phyloP scores from a whole-genome alignment of 768 basidiomycete genomes.

The Suillus occidentalis region DNA sequence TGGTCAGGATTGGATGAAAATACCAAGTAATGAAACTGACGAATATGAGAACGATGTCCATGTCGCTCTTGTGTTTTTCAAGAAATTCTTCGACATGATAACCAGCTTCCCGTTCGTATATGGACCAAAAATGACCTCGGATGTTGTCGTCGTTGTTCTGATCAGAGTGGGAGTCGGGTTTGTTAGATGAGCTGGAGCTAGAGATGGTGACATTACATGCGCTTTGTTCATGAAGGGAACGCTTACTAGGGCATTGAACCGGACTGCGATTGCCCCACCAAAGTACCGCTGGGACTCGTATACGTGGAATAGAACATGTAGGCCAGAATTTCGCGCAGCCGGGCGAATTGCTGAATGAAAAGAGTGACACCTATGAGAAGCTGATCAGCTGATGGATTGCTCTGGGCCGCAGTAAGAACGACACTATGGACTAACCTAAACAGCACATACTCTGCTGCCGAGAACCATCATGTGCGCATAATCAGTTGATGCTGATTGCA shows the following conservation, averaged over 20 bases:
- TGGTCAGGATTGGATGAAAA: neutral
- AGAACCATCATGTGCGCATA: neutral
- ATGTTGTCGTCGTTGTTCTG: neutral
- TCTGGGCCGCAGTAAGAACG: neutral
- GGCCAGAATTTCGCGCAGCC: neutral
- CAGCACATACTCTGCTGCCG: neutral
- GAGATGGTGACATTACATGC: neutral
- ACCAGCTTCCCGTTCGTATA: conserved; percentile 16
- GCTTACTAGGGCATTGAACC: neutral
- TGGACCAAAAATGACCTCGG: conserved; percentile 13
- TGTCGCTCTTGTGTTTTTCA: conserved; percentile 17
- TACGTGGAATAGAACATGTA: neutral
- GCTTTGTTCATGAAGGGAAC: neutral
- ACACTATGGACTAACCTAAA: neutral
- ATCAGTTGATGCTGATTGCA: neutral
- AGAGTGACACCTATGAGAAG: neutral
- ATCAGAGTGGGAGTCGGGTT: neutral
- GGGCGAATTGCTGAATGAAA: neutral
- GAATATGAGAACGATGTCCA: conserved; percentile 24
- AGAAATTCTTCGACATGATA: conserved; percentile 18
- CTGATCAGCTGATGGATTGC: neutral
- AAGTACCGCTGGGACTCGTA: neutral
- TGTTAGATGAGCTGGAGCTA: neutral
- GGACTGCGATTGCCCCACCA: neutral
- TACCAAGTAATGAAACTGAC: conserved; percentile 16